Evolutionary conservation across 257 asterid genomes (phyloP).

Genomic region (Solanum commersonii): DNA sequence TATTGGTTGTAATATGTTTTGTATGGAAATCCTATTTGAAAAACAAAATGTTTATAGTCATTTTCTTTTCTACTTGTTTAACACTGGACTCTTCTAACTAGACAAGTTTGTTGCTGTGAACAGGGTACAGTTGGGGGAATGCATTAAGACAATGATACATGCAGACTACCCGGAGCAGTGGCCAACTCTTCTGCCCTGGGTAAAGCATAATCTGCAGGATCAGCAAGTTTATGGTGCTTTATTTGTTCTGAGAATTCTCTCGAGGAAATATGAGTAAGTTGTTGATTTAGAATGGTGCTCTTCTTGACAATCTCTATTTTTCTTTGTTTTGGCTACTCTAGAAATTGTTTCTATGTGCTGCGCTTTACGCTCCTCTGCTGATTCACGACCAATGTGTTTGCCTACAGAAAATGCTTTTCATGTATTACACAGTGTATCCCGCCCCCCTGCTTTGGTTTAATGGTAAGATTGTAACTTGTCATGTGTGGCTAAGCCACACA

Average conservation of each 20-base stretch:
- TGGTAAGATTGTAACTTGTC: not conserved
- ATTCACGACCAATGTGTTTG: not conserved
- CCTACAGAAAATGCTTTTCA: not conserved
- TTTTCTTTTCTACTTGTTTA: not conserved
- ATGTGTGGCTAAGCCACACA: not conserved
- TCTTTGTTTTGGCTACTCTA: not conserved
- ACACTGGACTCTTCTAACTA: slow-evolving; percentile 1
- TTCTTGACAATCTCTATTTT: not conserved
- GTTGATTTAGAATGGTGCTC: not conserved
- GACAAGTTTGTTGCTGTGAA: slow-evolving; percentile 8
- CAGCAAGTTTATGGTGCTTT: slow-evolving; percentile 91
- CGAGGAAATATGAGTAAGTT: slow-evolving; percentile 97
- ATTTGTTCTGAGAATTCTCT: slow-evolving; percentile 78
- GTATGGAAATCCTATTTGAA: not conserved
- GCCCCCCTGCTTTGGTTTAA: not conserved
- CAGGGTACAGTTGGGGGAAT: slow-evolving; percentile 93
- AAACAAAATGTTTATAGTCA: not conserved
- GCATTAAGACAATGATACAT: slow-evolving; percentile 76
- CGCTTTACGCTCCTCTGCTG: not conserved
- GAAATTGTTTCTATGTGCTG: not conserved
- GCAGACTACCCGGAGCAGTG: slow-evolving; percentile 98
- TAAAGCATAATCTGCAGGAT: slow-evolving; percentile 75
- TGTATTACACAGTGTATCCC: not conserved
- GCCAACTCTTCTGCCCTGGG: slow-evolving; percentile 89
- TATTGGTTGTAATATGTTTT: not conserved